Conservation (phyloP, 495 filamentous ascomycete genomes). For the Aspergillus carlsbadensis region DNA sequence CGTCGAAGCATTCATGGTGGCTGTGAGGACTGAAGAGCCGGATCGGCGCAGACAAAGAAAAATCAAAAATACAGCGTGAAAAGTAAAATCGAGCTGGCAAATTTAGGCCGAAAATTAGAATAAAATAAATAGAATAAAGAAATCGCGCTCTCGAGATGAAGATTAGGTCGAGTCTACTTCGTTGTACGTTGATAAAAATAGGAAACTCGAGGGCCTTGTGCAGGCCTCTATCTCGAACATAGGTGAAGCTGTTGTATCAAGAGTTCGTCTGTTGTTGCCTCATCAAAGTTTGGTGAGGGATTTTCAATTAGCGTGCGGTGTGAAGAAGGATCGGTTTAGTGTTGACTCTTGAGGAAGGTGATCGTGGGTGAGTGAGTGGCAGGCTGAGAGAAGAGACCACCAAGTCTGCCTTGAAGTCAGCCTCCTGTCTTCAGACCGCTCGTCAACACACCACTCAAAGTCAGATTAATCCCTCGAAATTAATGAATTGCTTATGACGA, state of each 20-base stretch:
- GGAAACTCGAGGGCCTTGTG: neutral
- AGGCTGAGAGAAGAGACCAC: neutral
- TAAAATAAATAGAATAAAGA: neutral
- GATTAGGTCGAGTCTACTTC: neutral
- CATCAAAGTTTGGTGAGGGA: neutral
- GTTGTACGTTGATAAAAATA: neutral
- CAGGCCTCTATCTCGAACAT: too few species aligned
- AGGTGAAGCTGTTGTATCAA: neutral
- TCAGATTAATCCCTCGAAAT: neutral
- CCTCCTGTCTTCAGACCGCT: constrained; percentile 1
- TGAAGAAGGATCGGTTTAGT: neutral
- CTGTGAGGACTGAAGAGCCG: neutral
- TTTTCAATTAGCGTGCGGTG: constrained; percentile 3
- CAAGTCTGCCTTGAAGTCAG: constrained; percentile 4
- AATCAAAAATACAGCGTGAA: neutral
- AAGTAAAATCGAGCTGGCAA: neutral
- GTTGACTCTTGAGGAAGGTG: neutral
- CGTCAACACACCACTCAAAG: neutral
- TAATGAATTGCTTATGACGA: neutral
- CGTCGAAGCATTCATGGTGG: neutral
- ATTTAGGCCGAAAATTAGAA: neutral
- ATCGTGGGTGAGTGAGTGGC: neutral
- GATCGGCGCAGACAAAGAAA: constrained; percentile 5
- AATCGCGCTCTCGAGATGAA: neutral
- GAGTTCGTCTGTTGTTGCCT: neutral